Percentiles rank a stretch among this genome's conserved stretches.
Conservation (phyloP, 192 early-diverging fungal genomes). For the Spinellus fusiger region DNA sequence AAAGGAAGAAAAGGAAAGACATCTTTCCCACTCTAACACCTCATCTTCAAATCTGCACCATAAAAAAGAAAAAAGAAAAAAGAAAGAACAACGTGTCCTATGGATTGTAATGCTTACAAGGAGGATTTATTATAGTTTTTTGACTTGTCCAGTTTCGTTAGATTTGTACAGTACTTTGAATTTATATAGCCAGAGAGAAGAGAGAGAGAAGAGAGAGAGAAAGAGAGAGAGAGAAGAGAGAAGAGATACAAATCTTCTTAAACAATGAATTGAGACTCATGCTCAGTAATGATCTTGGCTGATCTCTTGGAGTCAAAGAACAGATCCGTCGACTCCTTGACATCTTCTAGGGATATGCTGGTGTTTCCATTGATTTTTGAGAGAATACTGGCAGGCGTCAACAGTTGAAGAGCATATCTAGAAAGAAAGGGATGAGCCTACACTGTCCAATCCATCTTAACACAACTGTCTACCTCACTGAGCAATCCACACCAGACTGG, state of each 20-base stretch:
- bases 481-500: slow-evolving; percentile 81
- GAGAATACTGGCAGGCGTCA: slow-evolving; percentile 87
- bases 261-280: slow-evolving; percentile 23
- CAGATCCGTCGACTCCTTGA: slow-evolving; percentile 78
- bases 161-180: no score
- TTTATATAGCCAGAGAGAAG: no score
- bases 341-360: slow-evolving; percentile 76
- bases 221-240: no score
- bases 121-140: no score
- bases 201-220: no score
- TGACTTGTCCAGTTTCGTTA: no score
- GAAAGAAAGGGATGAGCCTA: not conserved
- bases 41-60: no score
- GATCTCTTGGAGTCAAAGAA: slow-evolving; percentile 86
- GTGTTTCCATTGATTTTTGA: slow-evolving; percentile 81
- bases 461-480: slow-evolving; percentile 63
- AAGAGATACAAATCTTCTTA: slow-evolving; percentile 5
- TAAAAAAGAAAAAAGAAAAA: no score
- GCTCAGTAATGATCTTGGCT: slow-evolving; percentile 62
- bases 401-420: slow-evolving; percentile 90
- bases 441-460: not conserved
- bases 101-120: no score
- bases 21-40: no score
- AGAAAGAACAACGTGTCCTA: no score
- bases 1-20: no score